Percentiles rank a stretch among this genome's conserved stretches.
Conservation (phyloP, 1,139 yeast species). For the Kodamaea alishanica region DNA sequence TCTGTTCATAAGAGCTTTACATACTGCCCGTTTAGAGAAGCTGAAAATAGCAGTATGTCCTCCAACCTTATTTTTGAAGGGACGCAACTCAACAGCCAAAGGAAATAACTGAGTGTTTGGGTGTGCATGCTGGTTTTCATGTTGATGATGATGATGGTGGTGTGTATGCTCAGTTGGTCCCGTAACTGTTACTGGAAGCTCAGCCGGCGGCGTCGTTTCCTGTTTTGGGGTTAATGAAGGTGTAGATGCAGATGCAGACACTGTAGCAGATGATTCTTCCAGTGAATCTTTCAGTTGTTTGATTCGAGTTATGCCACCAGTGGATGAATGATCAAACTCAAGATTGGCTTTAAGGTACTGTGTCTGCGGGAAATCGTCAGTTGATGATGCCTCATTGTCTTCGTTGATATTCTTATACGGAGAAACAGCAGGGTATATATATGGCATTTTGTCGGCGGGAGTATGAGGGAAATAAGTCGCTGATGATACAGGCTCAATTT, state of each 20-base stretch:
- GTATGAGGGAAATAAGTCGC: slow-evolving; percentile 69
- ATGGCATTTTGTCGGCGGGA: slow-evolving; percentile 22
- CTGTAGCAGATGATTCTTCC: neutral
- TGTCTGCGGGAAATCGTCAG: slow-evolving; percentile 10
- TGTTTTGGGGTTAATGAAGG: neutral
- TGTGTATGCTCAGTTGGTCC: neutral
- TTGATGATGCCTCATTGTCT: neutral
- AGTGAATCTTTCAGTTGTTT: slow-evolving; percentile 4
- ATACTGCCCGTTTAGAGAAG: slow-evolving; percentile 89
- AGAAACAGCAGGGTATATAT: neutral
- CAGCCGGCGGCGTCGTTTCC: neutral
- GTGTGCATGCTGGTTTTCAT: neutral
- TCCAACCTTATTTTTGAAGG: slow-evolving; percentile 90
- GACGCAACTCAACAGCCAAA: slow-evolving; percentile 78
- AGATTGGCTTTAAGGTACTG: slow-evolving; percentile 39
- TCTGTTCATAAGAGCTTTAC: slow-evolving; percentile 85
- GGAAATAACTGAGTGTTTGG: slow-evolving; percentile 41
- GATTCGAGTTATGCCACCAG: slow-evolving; percentile 24
- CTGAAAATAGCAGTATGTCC: slow-evolving; percentile 97
- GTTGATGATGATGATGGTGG: neutral
- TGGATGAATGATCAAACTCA: slow-evolving; percentile 32
- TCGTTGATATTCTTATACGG: neutral
- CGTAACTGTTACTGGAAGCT: neutral
- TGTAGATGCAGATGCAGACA: slow-evolving; percentile 4
- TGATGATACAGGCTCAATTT: slow-evolving; percentile 53